Conservation (phyloP, 805 yeast species). For the Saturnispora sanitii region DNA sequence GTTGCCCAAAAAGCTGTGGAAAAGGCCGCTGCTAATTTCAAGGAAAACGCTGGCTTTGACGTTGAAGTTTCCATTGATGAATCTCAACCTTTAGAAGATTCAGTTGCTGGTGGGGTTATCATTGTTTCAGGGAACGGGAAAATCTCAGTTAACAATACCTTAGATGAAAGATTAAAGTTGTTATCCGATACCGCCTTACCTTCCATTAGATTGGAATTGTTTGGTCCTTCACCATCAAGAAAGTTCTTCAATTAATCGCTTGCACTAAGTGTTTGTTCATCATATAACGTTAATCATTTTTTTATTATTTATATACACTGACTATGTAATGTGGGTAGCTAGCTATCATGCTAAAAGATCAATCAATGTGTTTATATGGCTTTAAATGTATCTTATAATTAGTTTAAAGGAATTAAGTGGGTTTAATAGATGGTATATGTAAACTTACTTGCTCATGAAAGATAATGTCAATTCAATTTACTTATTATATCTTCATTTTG, state of each 20-base stretch:
- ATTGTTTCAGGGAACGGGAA: slow-evolving; percentile 63
- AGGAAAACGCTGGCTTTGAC: slow-evolving; percentile 48
- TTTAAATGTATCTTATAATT: too few species aligned
- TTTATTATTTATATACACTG: not conserved
- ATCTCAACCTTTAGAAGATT: slow-evolving; percentile 45
- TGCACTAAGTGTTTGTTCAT: not conserved
- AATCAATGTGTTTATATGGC: too few species aligned
- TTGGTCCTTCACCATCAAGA: slow-evolving; percentile 77
- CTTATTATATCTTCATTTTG: too few species aligned
- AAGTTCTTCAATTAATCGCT: slow-evolving; percentile 69
- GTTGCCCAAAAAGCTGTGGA: slow-evolving; percentile 52
- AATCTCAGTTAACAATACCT: slow-evolving; percentile 84
- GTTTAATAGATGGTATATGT: too few species aligned
- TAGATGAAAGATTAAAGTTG: slow-evolving; percentile 85
- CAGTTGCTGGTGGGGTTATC: slow-evolving; percentile 77
- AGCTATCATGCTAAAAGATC: too few species aligned
- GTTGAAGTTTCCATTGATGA: slow-evolving; percentile 51
- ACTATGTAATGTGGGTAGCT: too few species aligned
- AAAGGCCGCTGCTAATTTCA: slow-evolving; percentile 54
- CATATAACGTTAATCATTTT: not conserved
- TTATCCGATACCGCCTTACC: slow-evolving; percentile 83
- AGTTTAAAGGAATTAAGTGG: too few species aligned
- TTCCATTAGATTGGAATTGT: slow-evolving; percentile 80
- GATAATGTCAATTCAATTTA: too few species aligned
- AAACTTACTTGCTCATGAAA: too few species aligned